Evolutionary conservation across 495 filamentous ascomycete genomes (phyloP), one percentile per base, ranked within the genome.

Genomic region (Penicillium paxilli): DNA sequence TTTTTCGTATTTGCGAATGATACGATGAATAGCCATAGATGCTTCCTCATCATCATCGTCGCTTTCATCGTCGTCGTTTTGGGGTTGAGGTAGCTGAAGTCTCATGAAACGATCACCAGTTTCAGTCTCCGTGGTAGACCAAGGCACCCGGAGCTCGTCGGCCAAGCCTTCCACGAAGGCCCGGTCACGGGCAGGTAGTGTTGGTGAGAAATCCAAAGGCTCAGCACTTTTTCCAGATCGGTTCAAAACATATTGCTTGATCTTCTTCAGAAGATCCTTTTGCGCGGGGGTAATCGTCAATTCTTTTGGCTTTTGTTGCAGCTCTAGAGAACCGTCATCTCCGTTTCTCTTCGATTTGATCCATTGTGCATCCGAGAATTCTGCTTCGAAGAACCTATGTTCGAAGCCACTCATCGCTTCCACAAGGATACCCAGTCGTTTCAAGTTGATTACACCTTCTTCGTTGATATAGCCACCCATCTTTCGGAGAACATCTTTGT

Each of bases 381-480:
- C 95, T 7, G 85, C 79, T 63, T 98, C 92, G 60, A 98, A 99
- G 63, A 93, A 91, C 17, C 89, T 84, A 67, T 89, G 87, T 62
- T 99, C 95, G 25, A 94, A 88, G 54, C 89, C 78, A 23, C 86
- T 86, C 42, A 99, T 77, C 52, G 92, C 90, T 20, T 95, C 84
- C 45, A 99, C 71, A 42, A 99, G 81, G 28, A 91, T 72, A 8
- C 80, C 83, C 51, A 99, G 71, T 37, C 94, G 83, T 47, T 87
- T 71, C 59, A 97, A 68, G 62, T 97, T 93, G 65, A 99, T 96
- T 40, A 88, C 84, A 50, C 95, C 95, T 30, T 87, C 81, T 64
- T 98, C 91, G 68, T 99, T 99, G 68, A 99, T 95, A 65, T 99
- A 99, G 16, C 95, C 95, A 47, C 89, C 87, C 66, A 89, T 88